Conservation (phyloP, 2,329 filamentous ascomycete genomes). For the Fusarium sp. region DNA sequence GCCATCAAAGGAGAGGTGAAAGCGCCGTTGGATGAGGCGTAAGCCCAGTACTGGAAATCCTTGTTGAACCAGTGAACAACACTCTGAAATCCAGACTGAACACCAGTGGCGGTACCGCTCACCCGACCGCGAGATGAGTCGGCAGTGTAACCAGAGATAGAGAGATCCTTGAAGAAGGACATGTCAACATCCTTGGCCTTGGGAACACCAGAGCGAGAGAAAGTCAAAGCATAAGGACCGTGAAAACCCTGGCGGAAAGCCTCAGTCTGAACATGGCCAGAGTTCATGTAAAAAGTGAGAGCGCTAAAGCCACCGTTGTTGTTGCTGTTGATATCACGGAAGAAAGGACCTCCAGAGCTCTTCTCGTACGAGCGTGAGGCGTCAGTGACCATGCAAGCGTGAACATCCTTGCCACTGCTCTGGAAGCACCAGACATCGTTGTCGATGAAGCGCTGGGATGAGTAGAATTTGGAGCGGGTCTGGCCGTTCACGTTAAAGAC, state of each 20-base stretch:
- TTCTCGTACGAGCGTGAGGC: slow-evolving; percentile 64
- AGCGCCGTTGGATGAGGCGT: slow-evolving; percentile 64
- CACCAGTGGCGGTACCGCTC: slow-evolving; percentile 69
- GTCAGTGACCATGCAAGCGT: slow-evolving; percentile 70
- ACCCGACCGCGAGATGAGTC: slow-evolving; percentile 69
- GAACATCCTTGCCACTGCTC: slow-evolving; percentile 59
- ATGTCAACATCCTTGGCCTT: slow-evolving; percentile 61
- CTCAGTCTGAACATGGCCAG: slow-evolving; percentile 72
- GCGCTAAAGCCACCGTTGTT: slow-evolving; percentile 68
- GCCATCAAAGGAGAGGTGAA: slow-evolving; percentile 76
- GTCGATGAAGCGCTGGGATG: slow-evolving; percentile 76
- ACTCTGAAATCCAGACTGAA: slow-evolving; percentile 62
- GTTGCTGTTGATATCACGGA: slow-evolving; percentile 74
- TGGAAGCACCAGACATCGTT: slow-evolving; percentile 73
- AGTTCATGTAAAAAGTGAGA: slow-evolving; percentile 78
- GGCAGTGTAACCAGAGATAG: slow-evolving; percentile 69
- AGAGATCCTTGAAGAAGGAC: slow-evolving; percentile 70
- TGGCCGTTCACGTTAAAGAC: slow-evolving; percentile 71
- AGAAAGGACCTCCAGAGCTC: slow-evolving; percentile 75
- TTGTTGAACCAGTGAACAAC: slow-evolving; percentile 76
- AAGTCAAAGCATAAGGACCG: slow-evolving; percentile 73
- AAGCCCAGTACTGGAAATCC: slow-evolving; percentile 74
- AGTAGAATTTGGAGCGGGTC: slow-evolving; percentile 78
- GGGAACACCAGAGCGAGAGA: slow-evolving; percentile 69
- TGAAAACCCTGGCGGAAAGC: slow-evolving; percentile 71